Evolutionary conservation across 1,139 yeast genomes (phyloP), one percentile per base, ranked within the genome.

Genomic region (Yamadazyma diddensiae): DNA sequence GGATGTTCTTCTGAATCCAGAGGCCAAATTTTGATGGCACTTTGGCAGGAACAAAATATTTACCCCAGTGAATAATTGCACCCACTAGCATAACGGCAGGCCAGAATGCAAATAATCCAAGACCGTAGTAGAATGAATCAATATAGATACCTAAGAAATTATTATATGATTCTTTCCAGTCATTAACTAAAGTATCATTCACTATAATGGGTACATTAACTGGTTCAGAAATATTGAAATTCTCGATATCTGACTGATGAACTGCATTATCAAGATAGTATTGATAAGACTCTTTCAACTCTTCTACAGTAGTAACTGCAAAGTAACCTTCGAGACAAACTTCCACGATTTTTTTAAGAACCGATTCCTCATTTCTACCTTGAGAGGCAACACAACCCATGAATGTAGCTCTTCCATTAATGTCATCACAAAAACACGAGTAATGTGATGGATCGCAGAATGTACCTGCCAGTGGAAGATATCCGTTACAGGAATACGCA

Each of bases 31-130:
- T 53, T 2, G 57, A 55, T 2, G 59, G 53, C 16, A 50, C 43
- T 14, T 37, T 40, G 0, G 47, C 37, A 2, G 70, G 71, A 26
- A 52, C 50, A 19, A 63, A 37, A 3, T 46, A 18, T 30, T 47
- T 53, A 14, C 57, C 43, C 74, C 77, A 68, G 46, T 77, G 72
- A 31, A 57, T 47, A 12, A 69, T 26, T 2, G 62, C 59, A 3
- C 70, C 68, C 18, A 66, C 19, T 1, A 75, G 18, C 39, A 75
- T 46, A 7, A 77, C 55, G 3, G 66, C 33, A 1, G 59, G 65
- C 79, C 81, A 75, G 45, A 63, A 76, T 0, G 72, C 75, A 19
- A 75, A 42, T 15, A 65, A 34, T 3, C 68, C 79, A 16, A 65
- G 52, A 8, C 82, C 82, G 43, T 70, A 64, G 39, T 55, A 71